Evolutionary conservation across 108 stramenopile species (phyloP), one percentile per base, ranked within the genome.

Genomic region (Fistulifera solaris): DNA sequence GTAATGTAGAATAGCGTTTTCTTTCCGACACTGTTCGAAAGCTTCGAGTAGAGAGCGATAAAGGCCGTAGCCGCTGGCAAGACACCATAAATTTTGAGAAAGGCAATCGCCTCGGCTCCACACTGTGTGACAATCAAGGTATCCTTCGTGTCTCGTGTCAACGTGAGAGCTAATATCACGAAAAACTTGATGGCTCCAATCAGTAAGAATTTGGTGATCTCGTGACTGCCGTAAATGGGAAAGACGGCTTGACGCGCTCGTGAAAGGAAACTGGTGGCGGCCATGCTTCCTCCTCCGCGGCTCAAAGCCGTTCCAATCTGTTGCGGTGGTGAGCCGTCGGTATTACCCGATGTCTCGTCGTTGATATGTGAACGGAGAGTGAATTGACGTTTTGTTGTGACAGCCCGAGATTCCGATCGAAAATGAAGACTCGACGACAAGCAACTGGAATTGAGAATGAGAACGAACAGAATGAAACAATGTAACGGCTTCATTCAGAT

Each of bases 21-120:
- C 65, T 91, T 94, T n/a, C 77, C 72, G 28, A 97, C 48, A 12
- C 62, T 11, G 48, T 82, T 72, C 22, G 89, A 80, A 65, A 95
- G 71, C 71, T 94, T 95, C 61, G 89, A 80, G 56, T 97, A 97
- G 0, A 88, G 52, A 5, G 79, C 87, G 27, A 93, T 88, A 58
- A 85, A 93, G 4, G 76, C 66, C 27, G 86, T 81, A 7, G 89
- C 85, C 22, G 82, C 76, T 23, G 89, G 86, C 22, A 89, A 55
- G 6, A 89, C 86, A 40, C 87, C 87, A 55, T 94, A 96, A 54
- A 93, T 89, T 90, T 90, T 90, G 12, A 90, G 62, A 58, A 90
- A 90, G 11, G 89, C 93, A 71, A 98, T 98, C 23, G 94, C 88
- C 72, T 98, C 96, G 15, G 96, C 96, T 1, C 96, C 96, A 66